These are phyloP conservation scores for Epithele typhae DNA, from an alignment of 768 basidiomycete genomes.

Conservation along the genomic window DNA sequence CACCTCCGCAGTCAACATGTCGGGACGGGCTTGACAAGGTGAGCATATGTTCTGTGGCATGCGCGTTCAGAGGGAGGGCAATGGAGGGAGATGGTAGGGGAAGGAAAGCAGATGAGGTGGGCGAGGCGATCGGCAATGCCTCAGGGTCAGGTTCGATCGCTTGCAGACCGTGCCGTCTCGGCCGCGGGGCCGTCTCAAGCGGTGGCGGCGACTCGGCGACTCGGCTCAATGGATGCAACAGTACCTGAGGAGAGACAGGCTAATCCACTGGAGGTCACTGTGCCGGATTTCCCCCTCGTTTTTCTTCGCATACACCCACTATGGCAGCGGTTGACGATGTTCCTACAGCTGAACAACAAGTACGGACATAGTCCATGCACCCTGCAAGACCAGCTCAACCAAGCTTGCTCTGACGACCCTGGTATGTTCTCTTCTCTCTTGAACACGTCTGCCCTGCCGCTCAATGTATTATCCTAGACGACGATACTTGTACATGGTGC, in stretches of 20 bases:
- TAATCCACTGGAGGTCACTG: too few relatives aligned
- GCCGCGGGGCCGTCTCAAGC: too few relatives aligned
- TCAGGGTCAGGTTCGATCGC: too few relatives aligned
- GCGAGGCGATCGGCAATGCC: too few relatives aligned
- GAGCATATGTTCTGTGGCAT: too few relatives aligned
- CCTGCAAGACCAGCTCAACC: background rate
- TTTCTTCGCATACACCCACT: background rate
- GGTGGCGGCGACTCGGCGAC: background rate
- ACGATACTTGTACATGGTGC: constrained; percentile 6
- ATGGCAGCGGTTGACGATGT: background rate
- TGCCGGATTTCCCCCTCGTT: background rate
- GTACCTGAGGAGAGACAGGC: too few relatives aligned
- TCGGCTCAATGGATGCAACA: background rate
- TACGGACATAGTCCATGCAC: constrained; percentile 7
- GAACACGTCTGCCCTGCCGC: background rate
- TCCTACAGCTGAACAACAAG: constrained; percentile 8
- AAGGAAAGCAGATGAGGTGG: too few relatives aligned
- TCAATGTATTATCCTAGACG: background rate
- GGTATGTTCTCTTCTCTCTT: background rate
- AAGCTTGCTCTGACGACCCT: background rate
- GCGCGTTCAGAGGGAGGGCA: too few relatives aligned
- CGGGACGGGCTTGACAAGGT: constrained; percentile 3
- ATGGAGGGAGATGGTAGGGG: too few relatives aligned
- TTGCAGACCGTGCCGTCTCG: too few relatives aligned
- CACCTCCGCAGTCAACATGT: background rate